Percentiles rank a stretch among this genome's conserved stretches.
Conservation (phyloP, 495 filamentous ascomycete species). For the Xylaria acuta region DNA sequence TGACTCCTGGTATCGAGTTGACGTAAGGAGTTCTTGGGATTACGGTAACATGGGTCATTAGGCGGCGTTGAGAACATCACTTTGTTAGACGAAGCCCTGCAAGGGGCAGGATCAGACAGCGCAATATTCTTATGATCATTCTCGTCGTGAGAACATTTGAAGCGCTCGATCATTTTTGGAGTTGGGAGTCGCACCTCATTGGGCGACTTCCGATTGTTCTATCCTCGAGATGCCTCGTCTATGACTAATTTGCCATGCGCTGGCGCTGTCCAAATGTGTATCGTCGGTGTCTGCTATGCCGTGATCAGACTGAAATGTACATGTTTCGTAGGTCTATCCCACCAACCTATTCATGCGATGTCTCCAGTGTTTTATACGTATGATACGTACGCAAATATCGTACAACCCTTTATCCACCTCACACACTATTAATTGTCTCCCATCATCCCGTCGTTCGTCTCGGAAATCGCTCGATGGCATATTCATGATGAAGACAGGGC, state of each 20-base stretch:
- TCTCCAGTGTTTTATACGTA: neutral
- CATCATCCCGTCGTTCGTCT: neutral
- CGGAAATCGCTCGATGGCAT: neutral
- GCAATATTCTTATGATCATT: slow-evolving; percentile 14
- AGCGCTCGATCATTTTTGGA: slow-evolving; percentile 28
- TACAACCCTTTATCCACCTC: slow-evolving; percentile 1
- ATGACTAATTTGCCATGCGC: slow-evolving; percentile 27
- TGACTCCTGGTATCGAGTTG: neutral
- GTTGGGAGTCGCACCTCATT: slow-evolving; percentile 25
- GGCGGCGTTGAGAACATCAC: slow-evolving; percentile 25
- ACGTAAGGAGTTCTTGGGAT: slow-evolving; percentile 14
- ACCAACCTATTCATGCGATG: slow-evolving; percentile 6
- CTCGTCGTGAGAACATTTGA: slow-evolving; percentile 9
- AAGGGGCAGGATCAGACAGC: slow-evolving; percentile 24
- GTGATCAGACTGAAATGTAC: slow-evolving; percentile 7
- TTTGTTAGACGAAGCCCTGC: slow-evolving; percentile 18
- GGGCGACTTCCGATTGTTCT: slow-evolving; percentile 34
- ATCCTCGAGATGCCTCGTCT: slow-evolving; percentile 24
- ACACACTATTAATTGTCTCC: neutral
- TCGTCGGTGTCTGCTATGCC: slow-evolving; percentile 15
- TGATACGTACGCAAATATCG: slow-evolving; percentile 9
- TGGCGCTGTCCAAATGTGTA: slow-evolving; percentile 12
- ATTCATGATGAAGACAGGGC: too few species aligned
- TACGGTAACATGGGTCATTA: slow-evolving; percentile 16
- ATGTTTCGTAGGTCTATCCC: slow-evolving; percentile 8